Evolutionary conservation across 257 asterid genomes (phyloP), one percentile per base, ranked within the genome.

Genomic region (Galeopsis tetrahit): DNA sequence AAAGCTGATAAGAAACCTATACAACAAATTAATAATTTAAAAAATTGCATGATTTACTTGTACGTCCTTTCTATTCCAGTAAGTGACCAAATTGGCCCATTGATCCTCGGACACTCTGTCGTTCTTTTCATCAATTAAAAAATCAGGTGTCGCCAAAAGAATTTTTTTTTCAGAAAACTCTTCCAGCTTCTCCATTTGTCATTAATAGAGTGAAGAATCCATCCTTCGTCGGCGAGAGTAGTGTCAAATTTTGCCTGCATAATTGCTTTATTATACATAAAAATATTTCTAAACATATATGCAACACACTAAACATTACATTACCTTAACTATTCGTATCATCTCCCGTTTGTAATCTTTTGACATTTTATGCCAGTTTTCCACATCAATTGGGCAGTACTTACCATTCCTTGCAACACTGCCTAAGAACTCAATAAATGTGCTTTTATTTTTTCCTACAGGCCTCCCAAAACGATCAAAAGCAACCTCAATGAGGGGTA

Each of bases 341-440:
- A 68, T 68, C 3, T 51, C 11, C 2, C 4, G 6, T 39, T 53
- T 69, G 32, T 6, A 9, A 10, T 55, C 36, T 1, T 51, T 52
- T 68, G 72, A 8, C 38, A 68, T 51, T n/a, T 68, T 68, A 7
- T 67, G 72, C 72, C 72, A 68, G 35, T 15, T 58, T 68, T 51
- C 63, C 10, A 68, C 63, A 15, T 68, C 73, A 49, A 67, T 21
- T n/a, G 62, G 72, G 7, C 48, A 67, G 4, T 34, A 49, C 35
- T 6, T 33, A 1, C 62, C 62, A 5, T 51, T 68, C 36, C 73
- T 68, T 6, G 73, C 73, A 13, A 51, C 15, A 15, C 63, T 68
- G 4, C 63, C 63, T 2, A 68, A 1, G 5, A 68, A 52, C 6
- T 68, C 63, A 4, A 4, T 7, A 3, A 69, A 69, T 36, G 31